phyloP scores from a whole-genome alignment of 345 rosid genomes.

The Turritis glabra region DNA sequence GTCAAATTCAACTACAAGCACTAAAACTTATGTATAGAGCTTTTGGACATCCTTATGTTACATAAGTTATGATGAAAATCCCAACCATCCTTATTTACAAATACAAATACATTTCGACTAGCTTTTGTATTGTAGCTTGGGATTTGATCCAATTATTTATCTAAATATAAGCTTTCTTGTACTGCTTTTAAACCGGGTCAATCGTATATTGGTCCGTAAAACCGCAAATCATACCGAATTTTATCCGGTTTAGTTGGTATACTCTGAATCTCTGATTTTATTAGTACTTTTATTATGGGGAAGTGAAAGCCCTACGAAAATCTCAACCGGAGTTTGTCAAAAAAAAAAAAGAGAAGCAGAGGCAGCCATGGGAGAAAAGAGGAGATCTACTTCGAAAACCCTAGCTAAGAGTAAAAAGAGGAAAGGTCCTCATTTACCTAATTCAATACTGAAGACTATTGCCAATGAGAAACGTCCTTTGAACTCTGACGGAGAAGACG shows the following conservation, averaged over 20 bases:
- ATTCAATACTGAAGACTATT: constrained; percentile 55
- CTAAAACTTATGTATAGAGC: background rate
- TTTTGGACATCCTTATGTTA: background rate
- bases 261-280: background rate
- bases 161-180: no score
- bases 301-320: constrained; percentile 25
- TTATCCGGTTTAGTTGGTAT: background rate
- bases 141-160: background rate
- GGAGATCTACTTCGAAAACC: constrained; percentile 31
- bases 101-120: background rate
- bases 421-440: constrained; percentile 80
- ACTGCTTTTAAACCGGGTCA: background rate
- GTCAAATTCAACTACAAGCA: constrained; percentile 61
- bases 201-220: background rate
- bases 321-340: background rate
- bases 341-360: background rate
- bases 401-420: constrained; percentile 24
- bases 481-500: constrained; percentile 60
- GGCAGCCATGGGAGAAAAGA: constrained; percentile 34
- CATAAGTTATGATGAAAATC: background rate
- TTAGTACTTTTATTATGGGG: background rate
- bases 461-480: constrained; percentile 49
- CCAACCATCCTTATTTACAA: background rate
- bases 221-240: background rate
- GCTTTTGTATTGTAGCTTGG: constrained; percentile 14